A percentile compares a stretch with the other conserved stretches of the same genome.
These are phyloP conservation scores for Kodamaea derodonti DNA, from an alignment of 1,139 yeast species.

Conservation along the genomic window DNA sequence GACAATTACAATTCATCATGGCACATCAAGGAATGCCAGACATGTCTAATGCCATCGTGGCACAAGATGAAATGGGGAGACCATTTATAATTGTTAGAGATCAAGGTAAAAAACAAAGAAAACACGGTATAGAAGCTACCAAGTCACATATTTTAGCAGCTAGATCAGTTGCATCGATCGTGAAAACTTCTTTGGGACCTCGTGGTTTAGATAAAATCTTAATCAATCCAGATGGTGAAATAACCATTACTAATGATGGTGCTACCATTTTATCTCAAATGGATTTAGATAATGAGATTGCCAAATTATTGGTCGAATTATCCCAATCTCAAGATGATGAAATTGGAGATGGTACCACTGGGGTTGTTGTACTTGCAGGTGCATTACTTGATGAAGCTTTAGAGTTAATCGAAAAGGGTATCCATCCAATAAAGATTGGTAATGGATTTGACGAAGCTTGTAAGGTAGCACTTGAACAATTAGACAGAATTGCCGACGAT, in stretches of 20 bases:
- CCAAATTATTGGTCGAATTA: constrained; percentile 89
- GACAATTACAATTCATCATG: too few relatives aligned
- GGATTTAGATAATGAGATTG: constrained; percentile 96
- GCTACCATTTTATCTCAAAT: constrained; percentile 94
- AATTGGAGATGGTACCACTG: constrained; percentile 99
- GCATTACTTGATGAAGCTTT: constrained; percentile 92
- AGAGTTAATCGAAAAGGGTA: constrained; percentile 92
- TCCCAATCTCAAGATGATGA: constrained; percentile 97
- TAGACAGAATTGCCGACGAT: constrained; percentile 70
- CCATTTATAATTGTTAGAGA: constrained; percentile 97
- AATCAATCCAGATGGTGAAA: constrained; percentile 92
- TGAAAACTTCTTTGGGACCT: constrained; percentile 92
- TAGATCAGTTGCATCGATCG: constrained; percentile 87
- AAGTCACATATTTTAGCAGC: constrained; percentile 95
- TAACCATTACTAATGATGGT: constrained; percentile 97
- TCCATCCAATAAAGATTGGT: constrained; percentile 95
- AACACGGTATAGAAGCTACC: constrained; percentile 93
- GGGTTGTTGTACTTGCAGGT: constrained; percentile 95
- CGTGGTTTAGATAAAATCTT: constrained; percentile 96
- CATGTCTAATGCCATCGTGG: constrained; percentile 95
- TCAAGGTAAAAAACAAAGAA: constrained; percentile 89
- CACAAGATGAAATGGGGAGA: constrained; percentile 98
- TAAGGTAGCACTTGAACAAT: constrained; percentile 74
- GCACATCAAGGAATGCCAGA: constrained; percentile 70
- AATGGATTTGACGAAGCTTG: constrained; percentile 98